Conservation (phyloP, 2,329 filamentous ascomycete species). For the Huntiella savannae region DNA sequence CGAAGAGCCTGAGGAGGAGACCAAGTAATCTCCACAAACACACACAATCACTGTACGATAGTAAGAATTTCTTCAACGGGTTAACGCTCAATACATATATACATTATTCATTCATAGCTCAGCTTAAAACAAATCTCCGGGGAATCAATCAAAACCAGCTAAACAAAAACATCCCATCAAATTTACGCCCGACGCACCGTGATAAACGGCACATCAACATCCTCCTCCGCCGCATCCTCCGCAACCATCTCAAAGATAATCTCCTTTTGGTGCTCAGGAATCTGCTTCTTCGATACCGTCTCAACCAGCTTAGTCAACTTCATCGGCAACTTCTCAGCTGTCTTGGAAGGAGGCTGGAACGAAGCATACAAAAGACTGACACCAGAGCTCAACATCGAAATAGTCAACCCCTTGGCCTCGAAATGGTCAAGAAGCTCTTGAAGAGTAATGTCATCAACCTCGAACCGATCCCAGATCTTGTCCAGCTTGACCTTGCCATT, state of each 20-base stretch:
- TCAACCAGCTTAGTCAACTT: constrained; percentile 81
- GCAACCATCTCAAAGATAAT: constrained; percentile 92
- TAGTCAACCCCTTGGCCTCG: constrained; percentile 56
- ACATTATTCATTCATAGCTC: too few relatives aligned
- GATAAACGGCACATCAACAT: constrained; percentile 93
- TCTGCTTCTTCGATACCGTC: constrained; percentile 74
- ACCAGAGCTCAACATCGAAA: constrained; percentile 93
- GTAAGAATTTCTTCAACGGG: too few relatives aligned
- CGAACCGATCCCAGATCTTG: constrained; percentile 96
- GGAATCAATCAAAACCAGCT: too few relatives aligned
- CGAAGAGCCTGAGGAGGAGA: constrained; percentile 23
- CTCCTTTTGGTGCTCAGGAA: constrained; percentile 82
- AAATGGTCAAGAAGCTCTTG: constrained; percentile 71
- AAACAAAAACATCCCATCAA: too few relatives aligned
- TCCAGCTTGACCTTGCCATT: constrained; percentile 69
- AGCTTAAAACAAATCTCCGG: too few relatives aligned
- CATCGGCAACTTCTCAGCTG: constrained; percentile 64
- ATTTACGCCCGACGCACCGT: constrained; percentile 40
- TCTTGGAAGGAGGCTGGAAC: constrained; percentile 64
- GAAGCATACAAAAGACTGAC: constrained; percentile 86
- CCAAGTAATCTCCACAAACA: constrained; percentile 9
- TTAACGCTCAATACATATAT: too few relatives aligned
- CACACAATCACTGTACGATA: too few relatives aligned
- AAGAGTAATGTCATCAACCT: constrained; percentile 70
- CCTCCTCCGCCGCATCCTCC: constrained; percentile 73